Percentiles rank a stretch among this genome's conserved stretches.
Conservation (phyloP, 225 moss, liverwort and hornwort genomes). For the Marchantia paleacea region DNA sequence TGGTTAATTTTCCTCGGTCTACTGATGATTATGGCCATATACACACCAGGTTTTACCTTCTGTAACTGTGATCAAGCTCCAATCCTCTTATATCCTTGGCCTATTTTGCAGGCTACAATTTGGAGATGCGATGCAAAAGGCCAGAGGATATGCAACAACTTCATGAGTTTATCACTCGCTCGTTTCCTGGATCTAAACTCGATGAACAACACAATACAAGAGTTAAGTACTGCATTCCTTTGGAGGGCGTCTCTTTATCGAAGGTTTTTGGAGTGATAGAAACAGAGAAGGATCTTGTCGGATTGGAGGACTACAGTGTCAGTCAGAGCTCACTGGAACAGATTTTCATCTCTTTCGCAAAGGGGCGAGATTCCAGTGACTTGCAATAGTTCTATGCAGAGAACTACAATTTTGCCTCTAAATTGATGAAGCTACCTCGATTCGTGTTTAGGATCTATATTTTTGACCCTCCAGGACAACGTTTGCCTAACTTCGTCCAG, state of each 20-base stretch:
- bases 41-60: too few species aligned
- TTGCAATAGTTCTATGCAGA: neutral
- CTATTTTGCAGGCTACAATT: constrained; percentile 67
- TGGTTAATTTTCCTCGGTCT: too few species aligned
- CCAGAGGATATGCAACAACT: constrained; percentile 40
- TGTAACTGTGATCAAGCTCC: neutral
- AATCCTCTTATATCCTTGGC: neutral
- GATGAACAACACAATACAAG: constrained; percentile 74
- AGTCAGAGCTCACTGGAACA: constrained; percentile 94
- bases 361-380: constrained; percentile 41
- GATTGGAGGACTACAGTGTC: constrained; percentile 85
- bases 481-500: neutral
- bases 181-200: constrained; percentile 63
- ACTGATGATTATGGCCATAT: too few species aligned
- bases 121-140: constrained; percentile 71
- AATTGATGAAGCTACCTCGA: neutral
- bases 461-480: neutral
- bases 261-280: constrained; percentile 74
- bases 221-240: constrained; percentile 75
- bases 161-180: constrained; percentile 54
- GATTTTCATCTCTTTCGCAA: constrained; percentile 85
- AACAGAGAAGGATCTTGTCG: constrained; percentile 64
- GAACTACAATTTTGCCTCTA: constrained; percentile 6
- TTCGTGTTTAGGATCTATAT: neutral
- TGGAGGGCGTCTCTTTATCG: constrained; percentile 65